A percentile compares a stretch with the other conserved stretches of the same genome.
Conservation (phyloP, 805 yeast species). For the Saturnispora halmiae region DNA sequence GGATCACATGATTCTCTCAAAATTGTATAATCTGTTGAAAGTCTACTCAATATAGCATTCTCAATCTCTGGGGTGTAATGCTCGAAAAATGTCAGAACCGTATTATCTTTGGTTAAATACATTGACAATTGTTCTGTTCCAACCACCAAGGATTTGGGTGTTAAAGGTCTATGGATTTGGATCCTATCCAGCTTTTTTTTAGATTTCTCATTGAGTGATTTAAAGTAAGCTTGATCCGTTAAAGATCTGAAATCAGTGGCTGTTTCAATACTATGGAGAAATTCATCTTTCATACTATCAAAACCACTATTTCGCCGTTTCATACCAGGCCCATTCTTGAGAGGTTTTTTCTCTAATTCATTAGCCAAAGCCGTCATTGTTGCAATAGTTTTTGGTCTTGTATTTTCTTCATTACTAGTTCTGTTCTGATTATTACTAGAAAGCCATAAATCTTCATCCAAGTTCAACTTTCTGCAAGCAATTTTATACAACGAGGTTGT, state of each 20-base stretch:
- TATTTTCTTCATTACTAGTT: no score
- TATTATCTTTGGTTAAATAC: slow-evolving; percentile 35
- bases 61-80: slow-evolving; percentile 46
- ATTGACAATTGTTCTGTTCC: slow-evolving; percentile 50
- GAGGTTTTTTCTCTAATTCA: slow-evolving; percentile 7
- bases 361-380: slow-evolving; percentile 10
- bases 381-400: slow-evolving; percentile 12
- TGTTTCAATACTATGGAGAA: slow-evolving; percentile 8
- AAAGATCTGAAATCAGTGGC: slow-evolving; percentile 25
- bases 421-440: not conserved
- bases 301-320: not conserved
- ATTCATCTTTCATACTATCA: slow-evolving; percentile 1
- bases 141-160: slow-evolving; percentile 34
- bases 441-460: not conserved
- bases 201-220: slow-evolving; percentile 9
- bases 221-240: slow-evolving; percentile 27
- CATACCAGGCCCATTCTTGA: not conserved
- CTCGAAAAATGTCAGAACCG: slow-evolving; percentile 50
- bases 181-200: slow-evolving; percentile 24
- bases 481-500: slow-evolving; percentile 3
- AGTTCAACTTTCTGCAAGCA: not conserved
- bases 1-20: slow-evolving; percentile 44
- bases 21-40: slow-evolving; percentile 37
- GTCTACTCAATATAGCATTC: slow-evolving; percentile 40
- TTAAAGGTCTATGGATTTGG: slow-evolving; percentile 38